phyloP scores from a whole-genome alignment of 768 basidiomycete genomes.

The Amylocystis lapponica region DNA sequence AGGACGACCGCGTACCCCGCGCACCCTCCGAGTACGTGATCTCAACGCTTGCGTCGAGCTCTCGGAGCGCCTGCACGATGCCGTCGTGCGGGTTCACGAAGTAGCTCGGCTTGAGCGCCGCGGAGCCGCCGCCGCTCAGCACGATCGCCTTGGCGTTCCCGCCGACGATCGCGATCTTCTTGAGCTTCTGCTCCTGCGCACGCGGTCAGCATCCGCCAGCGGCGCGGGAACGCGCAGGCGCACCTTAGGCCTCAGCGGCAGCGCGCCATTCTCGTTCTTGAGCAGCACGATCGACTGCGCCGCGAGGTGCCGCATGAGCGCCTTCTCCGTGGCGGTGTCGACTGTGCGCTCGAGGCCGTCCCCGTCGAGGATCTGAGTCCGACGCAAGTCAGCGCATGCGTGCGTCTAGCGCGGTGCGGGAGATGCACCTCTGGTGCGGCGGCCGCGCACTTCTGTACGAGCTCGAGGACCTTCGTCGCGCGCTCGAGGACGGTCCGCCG shows the following conservation, averaged over 20 bases:
- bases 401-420: not conserved
- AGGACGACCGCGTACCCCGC: constrained; percentile 39
- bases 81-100: constrained; percentile 76
- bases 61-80: constrained; percentile 51
- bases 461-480: constrained; percentile 57
- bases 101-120: constrained; percentile 68
- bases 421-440: constrained; percentile 55
- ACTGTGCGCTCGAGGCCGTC: constrained; percentile 61
- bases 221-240: not conserved
- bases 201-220: not conserved
- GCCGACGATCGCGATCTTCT: constrained; percentile 73
- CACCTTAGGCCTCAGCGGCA: constrained; percentile 43
- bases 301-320: constrained; percentile 62
- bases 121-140: constrained; percentile 68
- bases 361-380: constrained; percentile 55
- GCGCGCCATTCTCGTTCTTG: constrained; percentile 55
- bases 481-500: constrained; percentile 61
- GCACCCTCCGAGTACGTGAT: constrained; percentile 68
- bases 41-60: constrained; percentile 37
- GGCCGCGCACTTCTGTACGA: constrained; percentile 64
- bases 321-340: constrained; percentile 56
- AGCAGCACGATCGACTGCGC: constrained; percentile 68
- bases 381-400: not conserved
- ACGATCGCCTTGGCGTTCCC: constrained; percentile 60
- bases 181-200: constrained; percentile 32